Evolutionary conservation across 257 asterid genomes (phyloP), one percentile per base, ranked within the genome.

Genomic region (Fraxinus americana): DNA sequence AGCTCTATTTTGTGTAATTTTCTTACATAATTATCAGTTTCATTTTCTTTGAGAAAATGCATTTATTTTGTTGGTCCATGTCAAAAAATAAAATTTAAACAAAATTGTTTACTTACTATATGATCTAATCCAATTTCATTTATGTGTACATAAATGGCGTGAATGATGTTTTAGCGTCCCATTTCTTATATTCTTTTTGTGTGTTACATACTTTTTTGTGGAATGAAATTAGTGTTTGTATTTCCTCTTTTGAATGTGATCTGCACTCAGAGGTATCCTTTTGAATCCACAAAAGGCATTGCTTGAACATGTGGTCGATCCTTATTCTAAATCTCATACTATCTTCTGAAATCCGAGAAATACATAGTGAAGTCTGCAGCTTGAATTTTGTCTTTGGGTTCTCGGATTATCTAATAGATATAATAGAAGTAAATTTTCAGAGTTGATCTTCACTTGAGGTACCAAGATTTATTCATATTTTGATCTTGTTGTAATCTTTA

Each of bases 221-320:
- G 23, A 52, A 52, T 14, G 23, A 52, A 52, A 16, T 19, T 19
- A 52, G 61, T 52, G 61, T 16, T 52, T 52, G 61, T 16, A 52
- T 52, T 17, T 52, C 61, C 61, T 52, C 61, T 52, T 52, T 17
- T 52, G 61, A 82, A 79, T 86, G 77, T 78, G 84, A 83, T 81
- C 75, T 80, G 65, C 75, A 52, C 61, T 5, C 19, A 65, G 48
- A 41, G 70, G 52, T 39, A 66, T 67, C 69, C 68, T 76, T 73
- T 73, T 74, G 65, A 50, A 52, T 80, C 61, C 34, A 57, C 75
- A 59, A 70, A 34, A 21, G 25, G 63, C 59, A 34, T 77, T 84
- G 23, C 72, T 59, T 38, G 66, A 23, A 50, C 38, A 72, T 66
- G 50, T 59, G 50, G 70, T 36, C 82, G 75, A 35, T 76, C 79